These are phyloP conservation scores for Pezicula neosporulosa DNA, from an alignment of 2,329 filamentous ascomycete species.

Conservation along the genomic window DNA sequence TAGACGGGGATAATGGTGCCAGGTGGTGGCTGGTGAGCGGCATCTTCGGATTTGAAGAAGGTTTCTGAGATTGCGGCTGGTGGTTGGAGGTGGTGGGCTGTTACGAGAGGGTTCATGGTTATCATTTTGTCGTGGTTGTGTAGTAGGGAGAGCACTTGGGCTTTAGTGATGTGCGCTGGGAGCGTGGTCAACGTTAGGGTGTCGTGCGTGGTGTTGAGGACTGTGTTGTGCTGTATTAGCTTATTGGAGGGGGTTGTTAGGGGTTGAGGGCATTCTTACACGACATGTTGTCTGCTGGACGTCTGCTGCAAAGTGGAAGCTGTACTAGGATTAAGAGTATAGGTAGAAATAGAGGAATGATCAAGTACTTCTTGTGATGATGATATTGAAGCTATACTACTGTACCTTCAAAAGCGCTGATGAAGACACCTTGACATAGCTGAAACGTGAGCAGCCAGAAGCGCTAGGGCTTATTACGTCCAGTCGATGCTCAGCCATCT, in stretches of 20 bases:
- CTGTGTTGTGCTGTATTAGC: constrained; percentile 6
- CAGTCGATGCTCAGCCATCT: no score
- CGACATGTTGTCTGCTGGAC: constrained; percentile 1
- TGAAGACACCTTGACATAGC: no score
- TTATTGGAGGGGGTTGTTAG: background rate
- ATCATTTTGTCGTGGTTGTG: constrained; percentile 81
- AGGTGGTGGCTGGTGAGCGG: constrained; percentile 56
- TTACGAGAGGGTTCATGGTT: constrained; percentile 78
- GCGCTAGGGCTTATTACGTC: no score
- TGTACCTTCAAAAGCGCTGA: no score
- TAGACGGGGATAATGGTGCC: constrained; percentile 16
- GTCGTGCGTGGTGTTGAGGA: constrained; percentile 20
- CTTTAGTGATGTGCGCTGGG: constrained; percentile 61
- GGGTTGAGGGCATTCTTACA: background rate
- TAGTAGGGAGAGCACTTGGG: constrained; percentile 67
- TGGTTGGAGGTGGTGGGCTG: constrained; percentile 62
- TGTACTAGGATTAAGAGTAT: no score
- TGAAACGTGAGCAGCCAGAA: no score
- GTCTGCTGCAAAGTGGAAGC: no score
- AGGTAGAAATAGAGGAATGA: no score
- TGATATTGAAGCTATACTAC: no score
- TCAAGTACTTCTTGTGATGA: no score
- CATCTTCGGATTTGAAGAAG: constrained; percentile 37
- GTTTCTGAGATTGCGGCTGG: constrained; percentile 35
- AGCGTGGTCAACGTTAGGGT: constrained; percentile 62